A percentile compares a stretch with the other conserved stretches of the same genome.
These are phyloP conservation scores for Lichenothelia convexa DNA, from an alignment of 495 filamentous ascomycete genomes.

Conservation along the genomic window DNA sequence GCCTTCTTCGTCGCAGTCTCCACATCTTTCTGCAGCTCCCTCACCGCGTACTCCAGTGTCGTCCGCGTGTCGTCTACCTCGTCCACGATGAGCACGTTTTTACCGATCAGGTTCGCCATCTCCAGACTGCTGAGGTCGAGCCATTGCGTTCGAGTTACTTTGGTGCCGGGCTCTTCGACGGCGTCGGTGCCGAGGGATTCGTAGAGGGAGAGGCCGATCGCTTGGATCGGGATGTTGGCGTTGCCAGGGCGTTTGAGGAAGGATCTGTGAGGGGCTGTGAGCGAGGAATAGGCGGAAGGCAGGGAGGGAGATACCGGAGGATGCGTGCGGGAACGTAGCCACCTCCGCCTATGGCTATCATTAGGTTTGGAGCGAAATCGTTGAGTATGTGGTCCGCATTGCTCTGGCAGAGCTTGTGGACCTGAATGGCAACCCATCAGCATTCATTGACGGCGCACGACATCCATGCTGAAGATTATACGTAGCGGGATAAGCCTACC, in stretches of 20 bases:
- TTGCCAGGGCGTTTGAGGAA: conserved; percentile 82
- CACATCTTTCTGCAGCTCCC: conserved; percentile 94
- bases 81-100: conserved; percentile 95
- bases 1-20: conserved; percentile 54
- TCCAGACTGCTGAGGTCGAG: conserved; percentile 76
- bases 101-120: conserved; percentile 85
- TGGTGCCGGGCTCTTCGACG: conserved; percentile 66
- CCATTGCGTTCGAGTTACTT: conserved; percentile 97
- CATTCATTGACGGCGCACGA: background rate
- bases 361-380: conserved; percentile 76
- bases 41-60: conserved; percentile 90
- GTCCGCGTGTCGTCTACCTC: conserved; percentile 98
- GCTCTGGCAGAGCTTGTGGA: conserved; percentile 89
- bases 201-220: conserved; percentile 94
- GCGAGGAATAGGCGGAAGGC: background rate
- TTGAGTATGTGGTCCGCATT: conserved; percentile 64
- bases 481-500: conserved; percentile 30
- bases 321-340: conserved; percentile 96
- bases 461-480: background rate
- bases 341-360: conserved; percentile 96
- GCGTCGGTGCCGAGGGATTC: conserved; percentile 45
- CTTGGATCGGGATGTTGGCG: conserved; percentile 97
- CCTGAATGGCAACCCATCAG: conserved; percentile 29
- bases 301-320: conserved; percentile 38
- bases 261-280: conserved; percentile 30